Evolutionary conservation across 2,329 filamentous ascomycete species (phyloP).

Genomic region (Xylariales sp.): DNA sequence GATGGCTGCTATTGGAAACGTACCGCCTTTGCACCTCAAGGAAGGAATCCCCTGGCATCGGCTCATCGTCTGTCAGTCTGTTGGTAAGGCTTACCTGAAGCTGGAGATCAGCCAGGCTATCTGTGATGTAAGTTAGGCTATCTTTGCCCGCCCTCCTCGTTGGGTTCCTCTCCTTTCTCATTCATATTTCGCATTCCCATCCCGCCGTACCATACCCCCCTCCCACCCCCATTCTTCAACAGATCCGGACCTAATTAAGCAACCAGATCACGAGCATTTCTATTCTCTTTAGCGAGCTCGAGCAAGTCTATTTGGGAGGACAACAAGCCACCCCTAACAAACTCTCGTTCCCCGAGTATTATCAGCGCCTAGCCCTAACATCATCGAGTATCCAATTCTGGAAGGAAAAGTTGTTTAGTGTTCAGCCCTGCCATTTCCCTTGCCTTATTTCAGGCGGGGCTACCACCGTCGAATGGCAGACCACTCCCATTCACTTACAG

Average conservation of each 20-base stretch:
- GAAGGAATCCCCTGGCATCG: conserved; percentile 60
- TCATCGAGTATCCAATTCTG: conserved; percentile 59
- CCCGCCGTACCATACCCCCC: not conserved
- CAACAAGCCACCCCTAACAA: conserved; percentile 50
- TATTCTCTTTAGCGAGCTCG: conserved; percentile 60
- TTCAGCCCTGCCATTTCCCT: conserved; percentile 61
- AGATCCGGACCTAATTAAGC: conserved; percentile 12
- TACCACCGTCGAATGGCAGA: conserved; percentile 48
- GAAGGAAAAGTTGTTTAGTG: conserved; percentile 54
- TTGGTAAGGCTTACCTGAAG: conserved; percentile 59
- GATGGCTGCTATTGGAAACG: conserved; percentile 53
- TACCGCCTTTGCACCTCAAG: conserved; percentile 56
- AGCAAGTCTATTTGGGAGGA: conserved; percentile 57
- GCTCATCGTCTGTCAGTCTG: conserved; percentile 61
- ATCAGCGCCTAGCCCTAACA: conserved; percentile 52
- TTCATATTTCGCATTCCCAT: conserved; percentile 8
- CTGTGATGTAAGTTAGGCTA: conserved; percentile 55
- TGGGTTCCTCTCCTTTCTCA: not conserved
- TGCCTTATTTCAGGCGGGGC: conserved; percentile 48
- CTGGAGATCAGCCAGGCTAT: conserved; percentile 64
- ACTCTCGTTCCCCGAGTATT: conserved; percentile 55
- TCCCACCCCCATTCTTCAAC: not conserved
- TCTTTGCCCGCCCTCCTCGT: not conserved
- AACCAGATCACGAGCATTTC: conserved; percentile 55
- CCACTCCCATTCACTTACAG: conserved; percentile 55